These are phyloP conservation scores for Podospora pseudocomata DNA, from an alignment of 495 filamentous ascomycete genomes.

Conservation along the genomic window DNA sequence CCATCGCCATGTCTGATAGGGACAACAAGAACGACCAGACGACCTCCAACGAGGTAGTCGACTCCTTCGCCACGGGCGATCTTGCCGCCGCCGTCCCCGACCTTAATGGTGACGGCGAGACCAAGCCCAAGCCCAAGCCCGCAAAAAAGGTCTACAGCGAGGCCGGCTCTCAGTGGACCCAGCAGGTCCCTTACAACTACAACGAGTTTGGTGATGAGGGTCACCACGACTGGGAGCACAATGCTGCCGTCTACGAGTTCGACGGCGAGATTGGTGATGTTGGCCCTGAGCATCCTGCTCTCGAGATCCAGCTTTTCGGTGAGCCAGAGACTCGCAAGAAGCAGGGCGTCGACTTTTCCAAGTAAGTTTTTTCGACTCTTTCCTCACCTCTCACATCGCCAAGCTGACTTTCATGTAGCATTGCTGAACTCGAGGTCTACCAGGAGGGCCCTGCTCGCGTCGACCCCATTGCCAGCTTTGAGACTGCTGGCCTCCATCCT, in stretches of 20 bases:
- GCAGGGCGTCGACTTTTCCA: conserved; percentile 46
- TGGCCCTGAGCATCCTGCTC: conserved; percentile 60
- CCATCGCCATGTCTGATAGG: conserved; percentile 31
- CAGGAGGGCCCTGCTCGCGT: conserved; percentile 57
- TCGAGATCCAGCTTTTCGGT: conserved; percentile 73
- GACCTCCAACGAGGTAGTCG: conserved; percentile 1
- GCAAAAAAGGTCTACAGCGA: not conserved
- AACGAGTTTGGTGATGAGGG: conserved; percentile 35
- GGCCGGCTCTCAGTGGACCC: conserved; percentile 50
- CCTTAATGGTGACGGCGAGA: not conserved
- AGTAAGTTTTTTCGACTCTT: conserved; percentile 33
- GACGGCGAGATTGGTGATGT: conserved; percentile 81
- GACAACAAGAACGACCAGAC: not conserved
- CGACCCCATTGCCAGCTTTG: conserved; percentile 57
- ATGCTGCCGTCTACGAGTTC: conserved; percentile 74
- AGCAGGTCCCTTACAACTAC: conserved; percentile 54
- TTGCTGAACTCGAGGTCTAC: conserved; percentile 53
- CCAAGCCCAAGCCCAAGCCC: not conserved
- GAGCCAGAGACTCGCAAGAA: conserved; percentile 35
- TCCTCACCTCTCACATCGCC: not conserved
- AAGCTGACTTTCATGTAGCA: conserved; percentile 38
- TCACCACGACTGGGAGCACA: conserved; percentile 35
- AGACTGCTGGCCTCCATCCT: conserved; percentile 80
- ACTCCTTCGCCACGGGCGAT: conserved; percentile 16
- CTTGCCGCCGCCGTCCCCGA: not conserved